phyloP scores from a whole-genome alignment of 2,329 filamentous ascomycete genomes.

The Emydomyces testavorans region DNA sequence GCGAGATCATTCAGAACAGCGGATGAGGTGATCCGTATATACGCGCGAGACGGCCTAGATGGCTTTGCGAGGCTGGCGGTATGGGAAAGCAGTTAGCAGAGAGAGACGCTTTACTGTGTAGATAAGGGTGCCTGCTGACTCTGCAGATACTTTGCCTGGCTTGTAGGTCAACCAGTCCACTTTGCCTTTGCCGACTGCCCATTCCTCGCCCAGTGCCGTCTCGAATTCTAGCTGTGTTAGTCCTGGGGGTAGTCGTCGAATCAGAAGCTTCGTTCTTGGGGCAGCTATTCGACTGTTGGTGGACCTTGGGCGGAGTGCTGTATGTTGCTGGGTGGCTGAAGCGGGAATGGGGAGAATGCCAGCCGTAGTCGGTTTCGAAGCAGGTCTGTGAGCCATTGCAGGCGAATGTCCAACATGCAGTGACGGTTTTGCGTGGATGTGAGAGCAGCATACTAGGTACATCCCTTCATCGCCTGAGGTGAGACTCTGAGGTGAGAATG shows the following conservation, averaged over 20 bases:
- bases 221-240: constrained; percentile 71
- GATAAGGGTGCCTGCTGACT: constrained; percentile 45
- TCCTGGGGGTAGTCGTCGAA: constrained; percentile 75
- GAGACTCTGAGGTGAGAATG: too few relatives aligned
- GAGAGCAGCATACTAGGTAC: too few relatives aligned
- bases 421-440: too few relatives aligned
- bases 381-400: not conserved
- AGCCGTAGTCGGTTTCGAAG: not conserved
- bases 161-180: constrained; percentile 73
- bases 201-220: constrained; percentile 60
- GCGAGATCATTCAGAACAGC: constrained; percentile 56
- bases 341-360: constrained; percentile 40
- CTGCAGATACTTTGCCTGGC: constrained; percentile 65
- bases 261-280: constrained; percentile 68
- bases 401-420: too few relatives aligned
- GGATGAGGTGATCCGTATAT: constrained; percentile 66
- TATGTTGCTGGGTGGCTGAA: constrained; percentile 34
- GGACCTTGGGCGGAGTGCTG: not conserved
- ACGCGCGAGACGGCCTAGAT: constrained; percentile 67
- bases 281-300: constrained; percentile 32
- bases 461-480: too few relatives aligned
- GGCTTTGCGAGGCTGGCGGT: constrained; percentile 62
- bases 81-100: not conserved
- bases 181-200: constrained; percentile 68
- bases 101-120: too few relatives aligned